Evolutionary conservation across 2,329 filamentous ascomycete species (phyloP).

Genomic region (Cytospora schulzeri): DNA sequence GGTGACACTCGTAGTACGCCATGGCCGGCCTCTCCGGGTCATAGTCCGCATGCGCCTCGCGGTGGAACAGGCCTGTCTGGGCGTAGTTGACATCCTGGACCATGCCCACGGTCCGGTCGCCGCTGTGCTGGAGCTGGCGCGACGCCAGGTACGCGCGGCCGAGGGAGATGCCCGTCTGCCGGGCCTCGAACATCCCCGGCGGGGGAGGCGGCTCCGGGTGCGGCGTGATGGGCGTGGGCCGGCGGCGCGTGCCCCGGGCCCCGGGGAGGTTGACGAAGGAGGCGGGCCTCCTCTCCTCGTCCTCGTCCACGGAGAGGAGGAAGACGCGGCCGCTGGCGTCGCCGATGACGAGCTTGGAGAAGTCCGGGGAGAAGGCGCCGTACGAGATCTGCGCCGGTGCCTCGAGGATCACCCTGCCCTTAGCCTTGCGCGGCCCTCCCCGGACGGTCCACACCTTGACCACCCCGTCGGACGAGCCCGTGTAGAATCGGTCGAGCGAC

Average conservation of each 20-base stretch:
- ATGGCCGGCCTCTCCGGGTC: conserved; percentile 49
- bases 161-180: conserved; percentile 34
- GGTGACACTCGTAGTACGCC: conserved; percentile 44
- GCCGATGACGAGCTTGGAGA: conserved; percentile 57
- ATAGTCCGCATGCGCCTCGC: conserved; percentile 50
- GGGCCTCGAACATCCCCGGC: not conserved
- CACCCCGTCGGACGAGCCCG: conserved; percentile 63
- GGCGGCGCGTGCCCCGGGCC: conserved; percentile 36
- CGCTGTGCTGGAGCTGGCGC: conserved; percentile 45
- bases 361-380: conserved; percentile 61
- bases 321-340: conserved; percentile 64
- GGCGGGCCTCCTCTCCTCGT: conserved; percentile 41
- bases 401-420: conserved; percentile 56
- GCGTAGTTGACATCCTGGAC: conserved; percentile 58
- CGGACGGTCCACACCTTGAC: conserved; percentile 66
- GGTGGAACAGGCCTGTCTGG: conserved; percentile 47
- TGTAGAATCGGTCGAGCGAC: conserved; percentile 60
- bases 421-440: conserved; percentile 43
- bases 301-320: conserved; percentile 52
- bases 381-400: conserved; percentile 58
- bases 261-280: conserved; percentile 42
- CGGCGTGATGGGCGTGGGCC: conserved; percentile 51
- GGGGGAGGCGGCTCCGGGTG: conserved; percentile 54
- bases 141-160: conserved; percentile 41
- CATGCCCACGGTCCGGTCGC: conserved; percentile 53